phyloP scores from a whole-genome alignment of 2,329 filamentous ascomycete species.

The Mycosphaerelloides madeirae region DNA sequence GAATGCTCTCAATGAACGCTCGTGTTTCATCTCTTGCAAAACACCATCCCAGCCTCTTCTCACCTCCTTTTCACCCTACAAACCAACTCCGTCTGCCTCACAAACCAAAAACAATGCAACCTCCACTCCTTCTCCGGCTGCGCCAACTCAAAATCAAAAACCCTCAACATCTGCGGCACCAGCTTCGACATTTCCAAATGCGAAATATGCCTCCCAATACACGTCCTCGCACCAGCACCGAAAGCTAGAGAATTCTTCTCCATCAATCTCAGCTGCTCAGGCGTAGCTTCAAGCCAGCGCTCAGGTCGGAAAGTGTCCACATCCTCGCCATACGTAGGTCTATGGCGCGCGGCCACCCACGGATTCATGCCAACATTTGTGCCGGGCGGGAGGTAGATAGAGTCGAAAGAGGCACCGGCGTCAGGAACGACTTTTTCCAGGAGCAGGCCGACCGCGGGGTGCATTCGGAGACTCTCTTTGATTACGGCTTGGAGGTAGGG shows the following conservation, averaged over 20 bases:
- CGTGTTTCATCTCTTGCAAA: too few species aligned
- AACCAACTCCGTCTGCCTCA: too few species aligned
- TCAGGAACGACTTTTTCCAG: slow-evolving; percentile 38
- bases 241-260: slow-evolving; percentile 19
- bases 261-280: slow-evolving; percentile 30
- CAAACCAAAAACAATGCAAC: slow-evolving; percentile 15
- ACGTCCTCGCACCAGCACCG: slow-evolving; percentile 15
- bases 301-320: slow-evolving; percentile 16
- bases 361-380: slow-evolving; percentile 31
- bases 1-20: too few species aligned
- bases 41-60: too few species aligned
- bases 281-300: slow-evolving; percentile 17
- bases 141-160: slow-evolving; percentile 23
- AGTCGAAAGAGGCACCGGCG: slow-evolving; percentile 35
- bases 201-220: slow-evolving; percentile 22
- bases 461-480: slow-evolving; percentile 42
- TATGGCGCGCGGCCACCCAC: slow-evolving; percentile 32
- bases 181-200: slow-evolving; percentile 29
- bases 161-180: slow-evolving; percentile 24
- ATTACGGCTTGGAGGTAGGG: slow-evolving; percentile 43
- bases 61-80: too few species aligned
- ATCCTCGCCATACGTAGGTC: slow-evolving; percentile 27
- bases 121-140: slow-evolving; percentile 21
- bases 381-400: slow-evolving; percentile 30
- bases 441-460: slow-evolving; percentile 40